These are phyloP conservation scores for Nidula microcarpa DNA, from an alignment of 768 basidiomycete genomes.

Conservation along the genomic window DNA sequence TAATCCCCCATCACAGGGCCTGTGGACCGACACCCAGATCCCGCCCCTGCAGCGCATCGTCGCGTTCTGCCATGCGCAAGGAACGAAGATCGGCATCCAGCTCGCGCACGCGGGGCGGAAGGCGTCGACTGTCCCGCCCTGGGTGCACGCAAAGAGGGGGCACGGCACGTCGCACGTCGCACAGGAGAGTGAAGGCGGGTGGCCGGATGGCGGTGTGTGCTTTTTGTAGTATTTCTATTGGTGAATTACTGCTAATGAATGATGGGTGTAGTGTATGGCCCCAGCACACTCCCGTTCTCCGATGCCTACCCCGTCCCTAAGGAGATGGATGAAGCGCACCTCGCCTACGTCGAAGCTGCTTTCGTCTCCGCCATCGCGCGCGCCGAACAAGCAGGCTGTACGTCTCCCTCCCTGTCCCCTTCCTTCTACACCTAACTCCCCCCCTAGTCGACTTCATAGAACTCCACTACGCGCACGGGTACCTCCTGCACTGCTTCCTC, in stretches of 20 bases:
- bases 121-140: constrained; percentile 66
- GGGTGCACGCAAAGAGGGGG: constrained; percentile 44
- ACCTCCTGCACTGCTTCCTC: constrained; percentile 64
- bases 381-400: constrained; percentile 61
- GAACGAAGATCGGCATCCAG: constrained; percentile 72
- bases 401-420: constrained; percentile 10
- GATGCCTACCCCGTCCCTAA: constrained; percentile 53
- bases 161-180: constrained; percentile 31
- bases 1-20: constrained; percentile 31
- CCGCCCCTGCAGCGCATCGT: constrained; percentile 67
- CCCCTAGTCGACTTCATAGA: constrained; percentile 64
- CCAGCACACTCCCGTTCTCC: constrained; percentile 55
- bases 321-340: constrained; percentile 50
- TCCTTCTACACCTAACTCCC: not conserved
- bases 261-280: constrained; percentile 49
- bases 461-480: constrained; percentile 69
- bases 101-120: constrained; percentile 75
- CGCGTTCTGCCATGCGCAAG: constrained; percentile 69
- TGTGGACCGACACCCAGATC: constrained; percentile 80
- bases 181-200: constrained; percentile 54
- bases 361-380: constrained; percentile 54
- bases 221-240: not conserved
- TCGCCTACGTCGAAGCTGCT: constrained; percentile 56
- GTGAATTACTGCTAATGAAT: not conserved
- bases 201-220: constrained; percentile 58